Evolutionary conservation across 495 filamentous ascomycete genomes (phyloP), one percentile per base, ranked within the genome.

Genomic region (Talaromyces ruber): DNA sequence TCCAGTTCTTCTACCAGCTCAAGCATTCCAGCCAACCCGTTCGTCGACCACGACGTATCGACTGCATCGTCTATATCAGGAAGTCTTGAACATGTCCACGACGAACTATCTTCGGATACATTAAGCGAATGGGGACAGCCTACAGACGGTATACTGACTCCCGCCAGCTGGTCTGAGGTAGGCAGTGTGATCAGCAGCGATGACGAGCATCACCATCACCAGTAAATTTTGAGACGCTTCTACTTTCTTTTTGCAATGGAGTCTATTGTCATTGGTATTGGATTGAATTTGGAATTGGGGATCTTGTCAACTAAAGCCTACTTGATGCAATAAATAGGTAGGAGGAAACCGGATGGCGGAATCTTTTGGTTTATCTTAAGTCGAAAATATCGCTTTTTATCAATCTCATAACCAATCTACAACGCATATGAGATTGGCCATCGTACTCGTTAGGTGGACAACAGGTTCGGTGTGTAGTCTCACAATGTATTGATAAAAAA

Each of bases 141-240:
- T 6, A 61, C 68, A 22, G 81, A 79, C 18, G 85, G 83, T 6
- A 76, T 84, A 43, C 70, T 72, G 45, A 93, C 88, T 8, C 88
- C 88, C 0, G 80, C 81, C 32, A 89, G 84, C 71, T 93, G 89
- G 89, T 88, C 87, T 4, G 89, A 93, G 60, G 82, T 93, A 8
- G 88, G 86, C 16, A 92, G 89, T 67, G 83, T 86, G 32, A 76
- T 89, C 30, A 90, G 88, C 70, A 83, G 71, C 21, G 74, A 79
- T 11, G 76, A 78, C 68, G 66, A 67, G 30, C 69, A 71, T 37
- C 72, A 77, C 70, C 69, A 70, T 16, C 59, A 68, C 51, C 6
- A 47, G 43, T 47, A 47, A 47, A 6, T 47, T 18, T 21, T 47
- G 5, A 18, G 16, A 8, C 6, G 43, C 18, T 47, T 21, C 21